phyloP scores from a whole-genome alignment of 768 basidiomycete genomes.

The Gloeostereum incarnatum region DNA sequence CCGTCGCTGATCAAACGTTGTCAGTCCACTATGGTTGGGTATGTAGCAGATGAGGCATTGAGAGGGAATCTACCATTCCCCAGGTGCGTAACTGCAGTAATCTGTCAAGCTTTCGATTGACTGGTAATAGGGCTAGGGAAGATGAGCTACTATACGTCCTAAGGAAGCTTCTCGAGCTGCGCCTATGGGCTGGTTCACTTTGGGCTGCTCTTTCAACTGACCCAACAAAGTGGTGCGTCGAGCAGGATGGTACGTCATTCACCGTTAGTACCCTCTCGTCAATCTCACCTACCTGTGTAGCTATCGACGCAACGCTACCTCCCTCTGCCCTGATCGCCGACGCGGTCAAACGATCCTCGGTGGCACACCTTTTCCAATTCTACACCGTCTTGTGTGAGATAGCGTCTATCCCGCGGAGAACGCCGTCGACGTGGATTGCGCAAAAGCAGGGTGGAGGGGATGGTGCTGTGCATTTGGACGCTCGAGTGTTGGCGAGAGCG shows the following conservation, averaged over 20 bases:
- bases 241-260: constrained; percentile 46
- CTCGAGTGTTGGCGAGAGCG: constrained; percentile 52
- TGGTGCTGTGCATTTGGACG: constrained; percentile 33
- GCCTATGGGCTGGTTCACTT: constrained; percentile 67
- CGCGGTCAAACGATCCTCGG: constrained; percentile 62
- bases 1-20: constrained; percentile 75
- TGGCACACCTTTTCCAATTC: constrained; percentile 85
- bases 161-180: constrained; percentile 61
- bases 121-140: constrained; percentile 58
- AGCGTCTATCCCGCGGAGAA: constrained; percentile 57
- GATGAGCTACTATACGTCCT: constrained; percentile 86
- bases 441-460: constrained; percentile 8
- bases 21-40: constrained; percentile 53
- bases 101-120: constrained; percentile 1
- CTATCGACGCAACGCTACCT: constrained; percentile 32
- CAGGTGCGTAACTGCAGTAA: constrained; percentile 35
- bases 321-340: constrained; percentile 56
- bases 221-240: constrained; percentile 42
- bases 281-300: constrained; percentile 12
- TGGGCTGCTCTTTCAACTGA: constrained; percentile 69
- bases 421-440: constrained; percentile 61
- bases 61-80: constrained; percentile 88
- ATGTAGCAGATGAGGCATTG: constrained; percentile 76
- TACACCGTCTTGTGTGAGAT: constrained; percentile 76
- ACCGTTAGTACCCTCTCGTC: not conserved